phyloP scores from a whole-genome alignment of 495 filamentous ascomycete genomes.

The Aspergillus carlsbadensis region DNA sequence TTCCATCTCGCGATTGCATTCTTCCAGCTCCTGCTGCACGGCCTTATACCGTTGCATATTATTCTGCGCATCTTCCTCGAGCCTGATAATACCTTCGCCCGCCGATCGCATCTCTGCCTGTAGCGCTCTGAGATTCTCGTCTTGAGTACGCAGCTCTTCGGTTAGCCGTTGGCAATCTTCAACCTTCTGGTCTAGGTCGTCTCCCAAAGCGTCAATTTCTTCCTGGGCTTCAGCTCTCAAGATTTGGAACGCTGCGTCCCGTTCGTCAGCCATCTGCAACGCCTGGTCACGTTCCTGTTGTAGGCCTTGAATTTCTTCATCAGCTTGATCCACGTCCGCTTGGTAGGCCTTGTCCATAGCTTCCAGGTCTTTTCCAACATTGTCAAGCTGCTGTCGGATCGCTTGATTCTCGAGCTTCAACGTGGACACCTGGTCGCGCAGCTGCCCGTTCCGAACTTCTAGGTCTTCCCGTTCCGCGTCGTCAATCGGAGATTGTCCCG shows the following conservation, averaged over 20 bases:
- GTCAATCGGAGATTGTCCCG: conserved; percentile 65
- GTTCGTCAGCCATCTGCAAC: conserved; percentile 70
- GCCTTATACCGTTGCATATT: conserved; percentile 66
- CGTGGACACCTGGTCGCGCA: conserved; percentile 82
- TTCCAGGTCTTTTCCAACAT: conserved; percentile 65
- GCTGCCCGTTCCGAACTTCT: conserved; percentile 75
- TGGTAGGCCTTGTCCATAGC: conserved; percentile 64
- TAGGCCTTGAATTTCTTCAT: conserved; percentile 77
- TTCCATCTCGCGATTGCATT: conserved; percentile 75
- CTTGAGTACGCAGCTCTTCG: conserved; percentile 49
- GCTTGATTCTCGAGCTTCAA: conserved; percentile 83
- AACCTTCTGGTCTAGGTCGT: conserved; percentile 68
- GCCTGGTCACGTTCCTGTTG: conserved; percentile 87
- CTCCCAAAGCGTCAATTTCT: conserved; percentile 80
- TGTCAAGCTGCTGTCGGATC: conserved; percentile 71
- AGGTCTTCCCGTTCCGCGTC: conserved; percentile 83
- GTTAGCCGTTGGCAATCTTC: conserved; percentile 73
- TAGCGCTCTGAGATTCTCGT: conserved; percentile 78
- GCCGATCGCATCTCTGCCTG: conserved; percentile 90
- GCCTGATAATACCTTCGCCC: conserved; percentile 75
- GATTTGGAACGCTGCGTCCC: conserved; percentile 77
- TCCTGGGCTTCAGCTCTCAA: conserved; percentile 78
- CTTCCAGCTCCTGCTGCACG: conserved; percentile 70
- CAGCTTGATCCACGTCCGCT: conserved; percentile 71
- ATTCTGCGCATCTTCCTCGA: conserved; percentile 82